phyloP scores from a whole-genome alignment of 2,329 filamentous ascomycete genomes.

The Fusarium euwallaceae region DNA sequence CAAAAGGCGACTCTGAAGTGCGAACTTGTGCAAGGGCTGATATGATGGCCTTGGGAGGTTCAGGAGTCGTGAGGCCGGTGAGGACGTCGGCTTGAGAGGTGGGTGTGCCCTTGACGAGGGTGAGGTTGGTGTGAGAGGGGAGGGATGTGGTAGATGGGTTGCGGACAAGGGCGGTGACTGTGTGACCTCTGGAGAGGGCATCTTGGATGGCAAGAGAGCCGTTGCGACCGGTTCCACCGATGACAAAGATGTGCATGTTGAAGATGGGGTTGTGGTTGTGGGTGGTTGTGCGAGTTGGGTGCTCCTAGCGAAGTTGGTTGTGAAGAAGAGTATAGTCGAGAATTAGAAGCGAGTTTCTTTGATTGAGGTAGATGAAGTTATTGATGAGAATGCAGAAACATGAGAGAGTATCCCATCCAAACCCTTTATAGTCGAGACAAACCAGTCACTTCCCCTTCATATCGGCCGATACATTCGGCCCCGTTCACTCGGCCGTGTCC shows the following conservation, averaged over 20 bases:
- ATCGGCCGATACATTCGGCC: conserved; percentile 14
- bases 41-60: background rate
- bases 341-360: background rate
- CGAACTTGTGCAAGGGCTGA: conserved; percentile 22
- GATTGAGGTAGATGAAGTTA: background rate
- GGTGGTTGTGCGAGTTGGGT: background rate
- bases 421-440: conserved; percentile 21
- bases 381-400: background rate
- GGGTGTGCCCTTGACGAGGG: conserved; percentile 16
- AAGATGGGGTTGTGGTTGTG: background rate
- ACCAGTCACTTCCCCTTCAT: rapidly evolving
- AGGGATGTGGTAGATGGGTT: conserved; percentile 6
- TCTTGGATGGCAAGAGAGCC: conserved; percentile 27
- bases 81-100: conserved; percentile 20
- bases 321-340: background rate
- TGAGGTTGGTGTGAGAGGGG: conserved; percentile 9
- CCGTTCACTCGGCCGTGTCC: background rate
- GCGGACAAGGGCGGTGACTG: conserved; percentile 25
- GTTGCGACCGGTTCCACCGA: conserved; percentile 34
- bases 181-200: conserved; percentile 18
- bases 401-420: background rate
- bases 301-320: background rate
- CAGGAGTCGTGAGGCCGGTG: conserved; percentile 1
- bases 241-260: conserved; percentile 33
- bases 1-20: conserved; percentile 21